These are phyloP conservation scores for Macaranga tanarius DNA, from an alignment of 441 rosid species.

Conservation along the genomic window DNA sequence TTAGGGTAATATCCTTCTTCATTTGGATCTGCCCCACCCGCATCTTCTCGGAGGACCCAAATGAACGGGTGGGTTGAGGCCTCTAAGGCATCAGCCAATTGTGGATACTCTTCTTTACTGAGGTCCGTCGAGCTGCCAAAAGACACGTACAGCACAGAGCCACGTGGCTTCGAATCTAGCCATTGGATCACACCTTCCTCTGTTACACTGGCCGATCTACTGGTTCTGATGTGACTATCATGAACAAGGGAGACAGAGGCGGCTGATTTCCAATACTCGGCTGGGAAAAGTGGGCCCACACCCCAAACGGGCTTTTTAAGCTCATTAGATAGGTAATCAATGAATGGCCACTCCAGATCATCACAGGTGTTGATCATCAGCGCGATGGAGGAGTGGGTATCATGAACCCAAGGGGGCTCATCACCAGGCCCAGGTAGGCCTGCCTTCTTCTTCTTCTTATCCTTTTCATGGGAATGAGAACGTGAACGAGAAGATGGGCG, in stretches of 20 bases:
- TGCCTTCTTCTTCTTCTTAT: neutral
- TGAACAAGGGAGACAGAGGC: slow-evolving; percentile 20
- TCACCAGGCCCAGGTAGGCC: slow-evolving; percentile 31
- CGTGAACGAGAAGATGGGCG: neutral
- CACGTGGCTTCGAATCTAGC: slow-evolving; percentile 24
- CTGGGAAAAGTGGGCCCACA: slow-evolving; percentile 36
- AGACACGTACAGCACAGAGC: slow-evolving; percentile 31
- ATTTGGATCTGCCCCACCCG: neutral
- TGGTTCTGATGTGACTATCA: slow-evolving; percentile 25
- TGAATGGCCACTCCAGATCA: slow-evolving; percentile 29
- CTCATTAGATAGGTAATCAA: slow-evolving; percentile 26
- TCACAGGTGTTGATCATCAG: slow-evolving; percentile 35
- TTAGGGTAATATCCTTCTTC: slow-evolving; percentile 18
- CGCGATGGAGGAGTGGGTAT: slow-evolving; percentile 13
- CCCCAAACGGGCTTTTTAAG: slow-evolving; percentile 30
- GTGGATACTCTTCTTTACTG: slow-evolving; percentile 29
- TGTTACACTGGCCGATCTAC: slow-evolving; percentile 10
- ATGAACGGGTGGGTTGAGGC: slow-evolving; percentile 27
- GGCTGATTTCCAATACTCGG: slow-evolving; percentile 20
- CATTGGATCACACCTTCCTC: slow-evolving; percentile 25
- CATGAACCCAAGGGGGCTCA: slow-evolving; percentile 30
- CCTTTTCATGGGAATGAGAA: too few species aligned
- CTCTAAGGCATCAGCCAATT: slow-evolving; percentile 27
- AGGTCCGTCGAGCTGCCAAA: slow-evolving; percentile 31
- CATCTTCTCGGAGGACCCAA: slow-evolving; percentile 28